Evolutionary conservation across 306 rosid genomes (phyloP), one percentile per base, ranked within the genome.

Genomic region (Neltuma alba): DNA sequence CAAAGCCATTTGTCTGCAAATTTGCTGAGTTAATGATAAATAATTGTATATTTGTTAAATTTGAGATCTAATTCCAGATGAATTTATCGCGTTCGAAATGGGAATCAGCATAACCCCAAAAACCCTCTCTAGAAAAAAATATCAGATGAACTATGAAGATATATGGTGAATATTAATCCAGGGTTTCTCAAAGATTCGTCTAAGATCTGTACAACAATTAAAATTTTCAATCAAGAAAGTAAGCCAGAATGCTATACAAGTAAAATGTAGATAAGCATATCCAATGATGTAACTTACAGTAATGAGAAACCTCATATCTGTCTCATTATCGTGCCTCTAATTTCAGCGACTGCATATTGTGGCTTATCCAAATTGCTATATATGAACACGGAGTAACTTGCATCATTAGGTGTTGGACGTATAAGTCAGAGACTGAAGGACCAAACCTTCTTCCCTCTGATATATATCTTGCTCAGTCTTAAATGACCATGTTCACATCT

Each of bases 381-480:
- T 86, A 83, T 85, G 76, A 85, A 87, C 92, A 84, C 47, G 80
- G 74, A 75, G 34, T 58, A 67, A 76, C 77, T 65, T 76, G 63
- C 71, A 73, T 64, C 75, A 45, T 77, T 63, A 73, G 58, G 33
- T 82, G 83, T 55, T 34, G 80, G 76, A 84, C 68, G 79, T 50
- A 74, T 72, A 86, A 81, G 80, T 31, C 84, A 88, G 91, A 89
- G 94, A 79, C 96, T 93, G 96, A 93, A 91, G 94, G 94, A 83
- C 85, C 62, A 83, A 75, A 91, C 89, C 97, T 93, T 89, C 92
- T 93, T 93, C 96, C 90, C 97, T 91, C 92, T 76, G 83, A 61
- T 79, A 79, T 41, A 72, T 75, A 69, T 69, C 52, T 71, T 72
- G 28, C 77, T 75, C 57, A 76, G 76, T 75, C 73, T 72, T 65